Conservation (phyloP, 2,329 filamentous ascomycete genomes). For the Fusarium compactum region DNA sequence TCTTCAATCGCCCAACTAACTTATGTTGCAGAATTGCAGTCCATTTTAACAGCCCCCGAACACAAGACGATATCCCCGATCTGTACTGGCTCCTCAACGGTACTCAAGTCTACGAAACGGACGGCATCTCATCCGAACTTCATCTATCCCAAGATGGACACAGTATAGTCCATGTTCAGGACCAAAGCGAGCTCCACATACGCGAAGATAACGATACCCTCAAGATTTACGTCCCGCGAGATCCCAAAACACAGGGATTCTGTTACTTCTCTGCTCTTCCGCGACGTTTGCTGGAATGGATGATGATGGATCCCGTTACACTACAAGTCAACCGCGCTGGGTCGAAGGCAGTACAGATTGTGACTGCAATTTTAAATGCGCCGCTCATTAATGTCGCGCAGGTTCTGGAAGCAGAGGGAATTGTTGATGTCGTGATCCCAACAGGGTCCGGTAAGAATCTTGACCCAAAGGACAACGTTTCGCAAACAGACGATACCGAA, state of each 20-base stretch:
- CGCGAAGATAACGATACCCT: conserved; percentile 40
- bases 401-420: conserved; percentile 39
- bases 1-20: neutral
- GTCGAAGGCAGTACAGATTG: conserved; percentile 19
- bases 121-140: conserved; percentile 48
- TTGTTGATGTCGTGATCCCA: conserved; percentile 32
- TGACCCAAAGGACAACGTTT: fast-evolving
- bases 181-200: conserved; percentile 48
- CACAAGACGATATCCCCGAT: neutral
- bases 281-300: conserved; percentile 48
- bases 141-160: conserved; percentile 47
- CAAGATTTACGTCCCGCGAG: conserved; percentile 50
- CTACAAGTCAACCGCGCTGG: conserved; percentile 1
- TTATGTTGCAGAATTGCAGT: conserved; percentile 34
- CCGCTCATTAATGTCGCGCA: conserved; percentile 30
- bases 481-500: neutral
- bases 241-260: conserved; percentile 44
- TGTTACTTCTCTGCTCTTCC: conserved; percentile 49
- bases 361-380: conserved; percentile 31
- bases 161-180: conserved; percentile 27
- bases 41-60: conserved; percentile 39
- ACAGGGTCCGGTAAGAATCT: neutral
- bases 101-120: conserved; percentile 48
- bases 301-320: conserved; percentile 50
- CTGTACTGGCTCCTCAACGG: conserved; percentile 30